Evolutionary conservation across 2,329 filamentous ascomycete genomes (phyloP).

Genomic region (Ramularia endophylla): DNA sequence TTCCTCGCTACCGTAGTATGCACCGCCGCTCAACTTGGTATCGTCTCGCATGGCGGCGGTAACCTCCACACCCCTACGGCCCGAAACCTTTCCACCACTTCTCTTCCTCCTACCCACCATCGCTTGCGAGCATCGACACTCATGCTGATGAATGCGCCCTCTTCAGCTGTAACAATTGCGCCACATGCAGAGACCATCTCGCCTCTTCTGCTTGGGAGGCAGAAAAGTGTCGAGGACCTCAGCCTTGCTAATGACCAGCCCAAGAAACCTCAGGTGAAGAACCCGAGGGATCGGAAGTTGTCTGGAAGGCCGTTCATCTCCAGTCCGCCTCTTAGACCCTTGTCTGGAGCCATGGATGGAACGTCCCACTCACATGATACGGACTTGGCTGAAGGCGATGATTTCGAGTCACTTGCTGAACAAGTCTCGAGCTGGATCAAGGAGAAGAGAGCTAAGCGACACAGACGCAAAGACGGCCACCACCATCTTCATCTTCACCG

Average conservation of each 20-base stretch:
- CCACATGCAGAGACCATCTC: slow-evolving; percentile 41
- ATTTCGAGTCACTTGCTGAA: slow-evolving; percentile 33
- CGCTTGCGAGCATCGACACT: background rate
- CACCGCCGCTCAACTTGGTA: slow-evolving; percentile 3
- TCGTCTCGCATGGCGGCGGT: background rate
- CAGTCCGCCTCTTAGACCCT: slow-evolving; percentile 19
- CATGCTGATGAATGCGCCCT: slow-evolving; percentile 4
- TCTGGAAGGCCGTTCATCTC: slow-evolving; percentile 35
- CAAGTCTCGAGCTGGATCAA: slow-evolving; percentile 82
- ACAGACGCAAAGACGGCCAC: slow-evolving; percentile 35
- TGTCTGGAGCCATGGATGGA: slow-evolving; percentile 5
- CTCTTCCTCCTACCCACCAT: too few species aligned
- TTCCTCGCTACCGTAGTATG: background rate
- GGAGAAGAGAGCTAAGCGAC: slow-evolving; percentile 65
- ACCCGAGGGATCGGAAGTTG: slow-evolving; percentile 34
- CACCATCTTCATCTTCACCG: background rate
- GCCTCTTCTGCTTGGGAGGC: slow-evolving; percentile 40
- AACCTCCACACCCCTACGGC: background rate
- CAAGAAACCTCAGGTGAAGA: slow-evolving; percentile 33
- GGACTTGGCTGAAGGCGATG: slow-evolving; percentile 8
- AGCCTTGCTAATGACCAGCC: slow-evolving; percentile 31
- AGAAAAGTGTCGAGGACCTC: slow-evolving; percentile 40
- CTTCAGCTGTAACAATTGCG: slow-evolving; percentile 42
- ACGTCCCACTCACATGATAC: slow-evolving; percentile 8
- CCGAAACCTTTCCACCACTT: background rate